Percentiles rank a stretch among this genome's conserved stretches.
Evolutionary conservation across 169 alveolate species (phyloP).

Genomic region (Babesia bovis): DNA sequence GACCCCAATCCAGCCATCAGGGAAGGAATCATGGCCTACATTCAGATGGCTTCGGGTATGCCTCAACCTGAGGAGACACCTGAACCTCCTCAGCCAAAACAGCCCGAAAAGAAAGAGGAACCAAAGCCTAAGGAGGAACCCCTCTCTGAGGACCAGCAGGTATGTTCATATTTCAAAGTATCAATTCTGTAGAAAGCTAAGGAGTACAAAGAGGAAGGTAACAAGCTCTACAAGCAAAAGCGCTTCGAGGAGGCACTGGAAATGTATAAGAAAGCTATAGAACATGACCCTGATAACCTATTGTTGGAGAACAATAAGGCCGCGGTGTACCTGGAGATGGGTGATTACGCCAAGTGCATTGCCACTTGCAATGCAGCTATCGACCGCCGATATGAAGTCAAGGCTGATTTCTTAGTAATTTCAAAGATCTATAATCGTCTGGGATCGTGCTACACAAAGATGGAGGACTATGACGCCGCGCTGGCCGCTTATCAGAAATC

Average conservation of each 20-base stretch:
- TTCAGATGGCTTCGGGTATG: conserved; percentile 54
- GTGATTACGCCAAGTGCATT: conserved; percentile 88
- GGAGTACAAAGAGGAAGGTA: conserved; percentile 80
- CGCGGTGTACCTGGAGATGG: conserved; percentile 95
- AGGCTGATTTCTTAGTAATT: conserved; percentile 85
- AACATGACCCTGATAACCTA: conserved; percentile 85
- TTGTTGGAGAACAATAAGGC: conserved; percentile 88
- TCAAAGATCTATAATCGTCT: conserved; percentile 86
- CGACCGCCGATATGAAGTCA: conserved; percentile 88
- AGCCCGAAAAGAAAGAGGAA: conserved; percentile 11
- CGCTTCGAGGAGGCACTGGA: conserved; percentile 92
- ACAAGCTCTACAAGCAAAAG: conserved; percentile 83
- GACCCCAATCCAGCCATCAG: conserved; percentile 63
- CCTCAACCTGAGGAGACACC: conserved; percentile 17
- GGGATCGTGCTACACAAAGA: conserved; percentile 84
- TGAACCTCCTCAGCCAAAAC: conserved; percentile 45
- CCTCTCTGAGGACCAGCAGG: conserved; percentile 47
- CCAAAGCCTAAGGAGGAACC: conserved; percentile 66
- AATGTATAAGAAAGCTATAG: conserved; percentile 91
- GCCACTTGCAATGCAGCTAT: conserved; percentile 91
- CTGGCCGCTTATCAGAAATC: conserved; percentile 89
- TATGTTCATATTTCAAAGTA: conserved; percentile 23
- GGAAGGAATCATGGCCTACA: conserved; percentile 60
- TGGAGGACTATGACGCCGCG: conserved; percentile 87
- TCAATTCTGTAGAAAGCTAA: conserved; percentile 60